Percentiles rank a stretch among this genome's conserved stretches.
These are phyloP conservation scores for Isochrysis galbana DNA, from an alignment of 78 protist species.

Conservation along the genomic window DNA sequence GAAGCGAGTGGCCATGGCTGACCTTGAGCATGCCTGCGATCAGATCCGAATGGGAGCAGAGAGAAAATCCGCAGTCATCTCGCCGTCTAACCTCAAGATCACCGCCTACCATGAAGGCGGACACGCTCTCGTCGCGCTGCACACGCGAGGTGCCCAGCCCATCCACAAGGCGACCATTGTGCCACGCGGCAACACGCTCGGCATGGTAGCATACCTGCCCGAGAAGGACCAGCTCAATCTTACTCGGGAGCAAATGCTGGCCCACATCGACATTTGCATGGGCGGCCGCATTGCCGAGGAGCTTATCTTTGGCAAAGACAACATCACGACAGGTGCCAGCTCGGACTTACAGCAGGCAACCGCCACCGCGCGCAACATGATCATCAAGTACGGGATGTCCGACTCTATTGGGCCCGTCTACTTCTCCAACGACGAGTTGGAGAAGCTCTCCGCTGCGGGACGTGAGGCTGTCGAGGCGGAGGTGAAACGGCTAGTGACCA, in stretches of 20 bases:
- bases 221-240: constrained; percentile 17
- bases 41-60: constrained; percentile 87
- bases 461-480: constrained; percentile 4
- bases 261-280: constrained; percentile 38
- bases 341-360: constrained; percentile 81
- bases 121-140: constrained; percentile 90
- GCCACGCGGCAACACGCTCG: constrained; percentile 61
- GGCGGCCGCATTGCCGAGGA: constrained; percentile 66
- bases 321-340: constrained; percentile 91
- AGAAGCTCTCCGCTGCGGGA: not conserved
- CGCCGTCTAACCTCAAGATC: constrained; percentile 30
- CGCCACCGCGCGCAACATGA: constrained; percentile 71
- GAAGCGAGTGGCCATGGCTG: constrained; percentile 49
- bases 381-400: constrained; percentile 50
- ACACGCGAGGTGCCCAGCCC: constrained; percentile 71
- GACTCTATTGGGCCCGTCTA: constrained; percentile 29
- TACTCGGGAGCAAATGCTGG: constrained; percentile 41
- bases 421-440: not conserved
- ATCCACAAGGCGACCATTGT: constrained; percentile 92
- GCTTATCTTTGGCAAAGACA: constrained; percentile 39
- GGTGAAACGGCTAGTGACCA: not conserved
- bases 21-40: constrained; percentile 84
- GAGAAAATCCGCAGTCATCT: constrained; percentile 60
- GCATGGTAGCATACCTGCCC: constrained; percentile 40
- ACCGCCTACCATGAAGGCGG: constrained; percentile 96